A percentile compares a stretch with the other conserved stretches of the same genome.
Evolutionary conservation across 352 stramenopile species (phyloP).

Genomic region (Phytophthora hybrid): DNA sequence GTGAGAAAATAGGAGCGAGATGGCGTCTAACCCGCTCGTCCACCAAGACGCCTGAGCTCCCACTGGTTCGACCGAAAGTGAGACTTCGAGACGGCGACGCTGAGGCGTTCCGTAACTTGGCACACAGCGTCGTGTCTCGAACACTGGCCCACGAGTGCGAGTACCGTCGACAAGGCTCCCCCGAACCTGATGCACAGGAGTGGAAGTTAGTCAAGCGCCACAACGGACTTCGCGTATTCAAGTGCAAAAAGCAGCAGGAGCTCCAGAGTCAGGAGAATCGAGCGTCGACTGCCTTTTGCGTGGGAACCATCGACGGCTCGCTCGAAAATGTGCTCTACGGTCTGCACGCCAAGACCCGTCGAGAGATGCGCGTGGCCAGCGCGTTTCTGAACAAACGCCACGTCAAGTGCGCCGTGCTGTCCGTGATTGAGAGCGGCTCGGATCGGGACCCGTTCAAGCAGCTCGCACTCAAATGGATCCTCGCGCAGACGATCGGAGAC

Average conservation of each 20-base stretch:
- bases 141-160: slow-evolving; percentile 53
- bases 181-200: slow-evolving; percentile 23
- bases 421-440: slow-evolving; percentile 33
- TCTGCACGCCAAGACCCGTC: slow-evolving; percentile 31
- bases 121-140: slow-evolving; percentile 43
- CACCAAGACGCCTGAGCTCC: slow-evolving; percentile 11
- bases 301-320: slow-evolving; percentile 31
- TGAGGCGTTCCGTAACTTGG: slow-evolving; percentile 35
- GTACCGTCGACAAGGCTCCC: slow-evolving; percentile 32
- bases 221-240: slow-evolving; percentile 34
- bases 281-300: slow-evolving; percentile 24
- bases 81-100: slow-evolving; percentile 38
- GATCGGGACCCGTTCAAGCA: slow-evolving; percentile 46
- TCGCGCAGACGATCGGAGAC: slow-evolving; percentile 34
- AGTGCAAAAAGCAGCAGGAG: slow-evolving; percentile 20
- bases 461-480: slow-evolving; percentile 51
- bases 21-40: slow-evolving; percentile 10
- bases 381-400: slow-evolving; percentile 31
- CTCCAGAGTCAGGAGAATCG: slow-evolving; percentile 25
- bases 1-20: slow-evolving; percentile 21
- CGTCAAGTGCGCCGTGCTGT: slow-evolving; percentile 37
- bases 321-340: slow-evolving; percentile 39
- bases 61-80: slow-evolving; percentile 22
- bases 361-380: slow-evolving; percentile 29
- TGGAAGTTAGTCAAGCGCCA: slow-evolving; percentile 41